Evolutionary conservation across 441 rosid species (phyloP).

Genomic region (Populus trichocarpa): DNA sequence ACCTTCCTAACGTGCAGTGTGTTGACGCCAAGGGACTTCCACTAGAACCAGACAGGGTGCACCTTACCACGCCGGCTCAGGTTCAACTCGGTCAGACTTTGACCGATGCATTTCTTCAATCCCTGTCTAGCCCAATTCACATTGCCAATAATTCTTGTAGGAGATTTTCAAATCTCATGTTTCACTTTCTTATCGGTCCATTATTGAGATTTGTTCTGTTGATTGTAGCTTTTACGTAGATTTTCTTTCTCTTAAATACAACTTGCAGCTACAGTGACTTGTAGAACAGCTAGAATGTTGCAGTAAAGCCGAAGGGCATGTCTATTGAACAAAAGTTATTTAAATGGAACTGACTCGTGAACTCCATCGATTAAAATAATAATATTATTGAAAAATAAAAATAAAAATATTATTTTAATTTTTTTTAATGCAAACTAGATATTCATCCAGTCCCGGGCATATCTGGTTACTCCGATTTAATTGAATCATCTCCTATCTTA

Average conservation of each 20-base stretch:
- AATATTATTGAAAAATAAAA: no score
- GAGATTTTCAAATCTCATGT: background rate
- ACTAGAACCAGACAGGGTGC: slow-evolving; percentile 59
- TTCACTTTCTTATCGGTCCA: background rate
- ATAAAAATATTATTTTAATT: no score
- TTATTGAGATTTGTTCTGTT: background rate
- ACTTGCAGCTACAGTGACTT: background rate
- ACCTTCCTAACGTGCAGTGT: slow-evolving; percentile 37
- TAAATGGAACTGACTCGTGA: no score
- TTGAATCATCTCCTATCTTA: no score
- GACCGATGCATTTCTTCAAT: slow-evolving; percentile 44
- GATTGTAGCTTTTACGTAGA: background rate
- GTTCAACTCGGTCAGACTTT: slow-evolving; percentile 58
- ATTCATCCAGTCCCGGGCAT: no score
- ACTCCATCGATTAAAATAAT: no score
- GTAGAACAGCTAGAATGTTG: no score
- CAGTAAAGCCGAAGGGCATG: no score
- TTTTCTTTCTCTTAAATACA: no score
- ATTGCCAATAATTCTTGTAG: slow-evolving; percentile 8
- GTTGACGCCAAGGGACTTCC: slow-evolving; percentile 70
- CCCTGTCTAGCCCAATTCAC: slow-evolving; percentile 15
- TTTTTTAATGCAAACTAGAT: no score
- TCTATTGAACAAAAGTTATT: no score
- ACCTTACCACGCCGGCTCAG: slow-evolving; percentile 64
- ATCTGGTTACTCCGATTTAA: no score